Base-by-base conservation (phyloP, 2,329 filamentous ascomycete genomes). In the Penicillium aurantiogriseum region DNA sequence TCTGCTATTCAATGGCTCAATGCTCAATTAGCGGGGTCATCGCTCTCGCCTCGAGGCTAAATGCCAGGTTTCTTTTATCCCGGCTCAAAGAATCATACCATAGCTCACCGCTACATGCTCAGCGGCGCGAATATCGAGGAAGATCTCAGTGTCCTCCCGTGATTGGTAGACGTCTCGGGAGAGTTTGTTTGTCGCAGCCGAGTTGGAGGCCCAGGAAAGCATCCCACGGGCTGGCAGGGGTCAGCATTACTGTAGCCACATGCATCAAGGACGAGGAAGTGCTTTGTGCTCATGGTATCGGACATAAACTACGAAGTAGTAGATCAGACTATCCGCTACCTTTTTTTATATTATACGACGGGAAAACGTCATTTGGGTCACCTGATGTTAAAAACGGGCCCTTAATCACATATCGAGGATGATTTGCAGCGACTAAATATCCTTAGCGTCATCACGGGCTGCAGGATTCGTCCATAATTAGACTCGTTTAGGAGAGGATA, bases 81-180 rank as follows among this genome's bases (percentile, higher is more conserved):
- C 42, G n/a, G 17, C 46, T 46, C 40, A 40, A 50, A 42, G 49
- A 36, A 56, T 43, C 46, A 62, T 51, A 52, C 53, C 58, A 59
- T 25, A 59, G 54, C 59, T 63, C 65, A 67, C 65, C 65, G 65
- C 65, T 64, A 67, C 46, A 65, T 67, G 63, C 27, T 47, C 45
- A 40, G 44, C 31, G 39, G 54, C 60, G 47, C 38, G 43, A 54
- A 63, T 63, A 54, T 56, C 31, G 36, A 54, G 29, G 44, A 39
- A 50, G 23, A 59, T 23, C 21, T 38, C 29, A n/a, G 39, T 51
- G 29, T 31, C 25, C 21, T 48, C 10, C 15, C 23, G 43, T 63
- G 59, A 67, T 67, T 64, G 63, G 65, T 31, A 43, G 57, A 21
- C 23, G 17, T 13, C 25, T 21, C n/a, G 23, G 47, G 10, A 48